A percentile compares a stretch with the other conserved stretches of the same genome.
Conservation (phyloP, 176 grass and related monocot species). For the Alloteropsis semialata region DNA sequence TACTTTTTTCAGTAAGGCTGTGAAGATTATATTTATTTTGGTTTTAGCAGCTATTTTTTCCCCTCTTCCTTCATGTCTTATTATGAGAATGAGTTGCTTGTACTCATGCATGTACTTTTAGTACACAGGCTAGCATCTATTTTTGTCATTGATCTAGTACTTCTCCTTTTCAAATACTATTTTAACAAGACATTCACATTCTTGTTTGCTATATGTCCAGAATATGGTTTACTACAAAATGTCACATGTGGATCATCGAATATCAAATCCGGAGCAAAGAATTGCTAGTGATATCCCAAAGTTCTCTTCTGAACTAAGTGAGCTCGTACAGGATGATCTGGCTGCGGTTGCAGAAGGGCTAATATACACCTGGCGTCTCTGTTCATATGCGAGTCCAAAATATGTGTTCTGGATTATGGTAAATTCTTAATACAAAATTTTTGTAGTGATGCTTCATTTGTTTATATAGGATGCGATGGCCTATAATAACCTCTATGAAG, state of each 20-base stretch:
- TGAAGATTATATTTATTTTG: slow-evolving; percentile 21
- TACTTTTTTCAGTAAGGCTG: slow-evolving; percentile 10
- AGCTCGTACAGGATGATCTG: slow-evolving; percentile 95
- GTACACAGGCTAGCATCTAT: neutral
- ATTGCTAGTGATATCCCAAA: slow-evolving; percentile 97
- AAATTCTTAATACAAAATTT: slow-evolving; percentile 25
- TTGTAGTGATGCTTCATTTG: slow-evolving; percentile 9
- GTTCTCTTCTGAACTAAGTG: slow-evolving; percentile 96
- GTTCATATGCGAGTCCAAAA: slow-evolving; percentile 99
- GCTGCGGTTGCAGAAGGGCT: slow-evolving; percentile 90
- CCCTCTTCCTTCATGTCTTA: neutral
- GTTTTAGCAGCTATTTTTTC: neutral
- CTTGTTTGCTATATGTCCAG: slow-evolving; percentile 52
- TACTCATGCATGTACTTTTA: slow-evolving; percentile 23
- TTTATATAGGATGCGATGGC: neutral
- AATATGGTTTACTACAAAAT: slow-evolving; percentile 99
- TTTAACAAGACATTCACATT: slow-evolving; percentile 13
- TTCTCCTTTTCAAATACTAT: slow-evolving; percentile 3
- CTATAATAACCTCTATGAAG: neutral
- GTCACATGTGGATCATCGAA: slow-evolving; percentile 85
- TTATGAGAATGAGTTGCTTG: slow-evolving; percentile 14
- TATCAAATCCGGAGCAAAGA: slow-evolving; percentile 89
- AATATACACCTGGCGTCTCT: slow-evolving; percentile 94
- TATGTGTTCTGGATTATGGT: slow-evolving; percentile 98
- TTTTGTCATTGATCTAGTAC: slow-evolving; percentile 6